These are phyloP conservation scores for Phytophthora brassicae DNA, from an alignment of 352 stramenopile species.

Conservation along the genomic window DNA sequence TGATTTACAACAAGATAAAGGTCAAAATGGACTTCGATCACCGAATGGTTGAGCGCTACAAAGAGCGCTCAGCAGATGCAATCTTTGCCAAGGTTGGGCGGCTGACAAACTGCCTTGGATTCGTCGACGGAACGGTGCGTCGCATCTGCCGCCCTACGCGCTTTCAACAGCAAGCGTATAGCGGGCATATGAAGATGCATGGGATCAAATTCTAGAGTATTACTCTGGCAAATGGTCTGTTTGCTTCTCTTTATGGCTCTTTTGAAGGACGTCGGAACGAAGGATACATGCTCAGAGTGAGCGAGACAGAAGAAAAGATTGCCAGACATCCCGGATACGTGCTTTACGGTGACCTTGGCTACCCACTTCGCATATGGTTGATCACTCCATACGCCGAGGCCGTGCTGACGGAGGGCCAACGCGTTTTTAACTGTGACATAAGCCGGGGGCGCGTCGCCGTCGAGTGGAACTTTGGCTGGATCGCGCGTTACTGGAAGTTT, in stretches of 20 bases:
- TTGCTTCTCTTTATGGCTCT: not conserved
- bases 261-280: slow-evolving; percentile 5
- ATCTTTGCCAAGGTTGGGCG: slow-evolving; percentile 7
- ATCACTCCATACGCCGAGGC: slow-evolving; percentile 3
- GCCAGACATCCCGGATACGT: not conserved
- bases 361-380: not conserved
- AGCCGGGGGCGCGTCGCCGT: slow-evolving; percentile 1
- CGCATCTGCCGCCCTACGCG: slow-evolving; percentile 3
- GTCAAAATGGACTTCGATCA: slow-evolving; percentile 9
- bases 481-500: slow-evolving; percentile 7
- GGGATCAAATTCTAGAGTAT: slow-evolving; percentile 10
- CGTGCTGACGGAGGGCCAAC: not conserved
- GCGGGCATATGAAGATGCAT: slow-evolving; percentile 11
- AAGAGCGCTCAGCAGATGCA: not conserved
- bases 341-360: slow-evolving; percentile 2
- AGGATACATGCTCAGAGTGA: slow-evolving; percentile 1
- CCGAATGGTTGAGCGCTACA: slow-evolving; percentile 1
- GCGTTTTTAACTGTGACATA: not conserved
- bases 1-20: slow-evolving; percentile 9
- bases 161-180: slow-evolving; percentile 2
- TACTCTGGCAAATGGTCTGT: slow-evolving; percentile 1
- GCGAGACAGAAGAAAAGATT: not conserved
- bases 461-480: slow-evolving; percentile 5
- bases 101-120: not conserved
- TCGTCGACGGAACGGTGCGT: slow-evolving; percentile 10